Evolutionary conservation across 2,329 filamentous ascomycete species (phyloP), one percentile per base, ranked within the genome.

Genomic region (Pezizomycotina sp.): DNA sequence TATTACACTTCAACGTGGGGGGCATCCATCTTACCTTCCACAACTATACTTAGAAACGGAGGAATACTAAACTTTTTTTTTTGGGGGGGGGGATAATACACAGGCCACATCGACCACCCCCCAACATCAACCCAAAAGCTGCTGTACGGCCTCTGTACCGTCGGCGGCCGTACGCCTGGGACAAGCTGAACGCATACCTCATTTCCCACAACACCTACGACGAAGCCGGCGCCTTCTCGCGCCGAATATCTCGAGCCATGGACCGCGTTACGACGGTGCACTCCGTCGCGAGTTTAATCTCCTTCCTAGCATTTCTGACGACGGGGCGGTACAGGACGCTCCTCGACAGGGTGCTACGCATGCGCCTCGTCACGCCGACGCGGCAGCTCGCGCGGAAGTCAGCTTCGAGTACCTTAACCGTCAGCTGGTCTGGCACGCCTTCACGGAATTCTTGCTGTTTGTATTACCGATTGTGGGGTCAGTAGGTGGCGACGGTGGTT

Each of bases 381-480:
- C 82, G 71, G 52, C 80, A 92, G 54, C 77, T 91, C 46, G 81
- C 73, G 54, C 70, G 86, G 20, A 95, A 58, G 84, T 98, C 16
- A 92, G 81, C 1, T 95, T 98, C 55, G 89, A 98, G 59, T 95
- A 93, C 53, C 70, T 95, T 31, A 98, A 98, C 56, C 75, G 89
- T 30, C 89, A 98, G 60, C 71, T 98, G 7, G 89, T 98, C 23
- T 98, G 89, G 89, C 89, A 98, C 59, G 89, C 89, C n/a, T 92
- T 98, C 52, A 98, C 89, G 16, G 89, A 98, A 56, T 98, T 98
- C 51, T 64, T 98, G n/a, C 69, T 98, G 20, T 98, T 95, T 56
- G 69, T 95, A 12, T 66, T 98, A n/a, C 89, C 89, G 0, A 68
- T 98, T n/a, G 79, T 98, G 26, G 89, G 33, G 86, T 98, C 49